Conservation (phyloP, 441 rosid species). For the Lepidium campestre region DNA sequence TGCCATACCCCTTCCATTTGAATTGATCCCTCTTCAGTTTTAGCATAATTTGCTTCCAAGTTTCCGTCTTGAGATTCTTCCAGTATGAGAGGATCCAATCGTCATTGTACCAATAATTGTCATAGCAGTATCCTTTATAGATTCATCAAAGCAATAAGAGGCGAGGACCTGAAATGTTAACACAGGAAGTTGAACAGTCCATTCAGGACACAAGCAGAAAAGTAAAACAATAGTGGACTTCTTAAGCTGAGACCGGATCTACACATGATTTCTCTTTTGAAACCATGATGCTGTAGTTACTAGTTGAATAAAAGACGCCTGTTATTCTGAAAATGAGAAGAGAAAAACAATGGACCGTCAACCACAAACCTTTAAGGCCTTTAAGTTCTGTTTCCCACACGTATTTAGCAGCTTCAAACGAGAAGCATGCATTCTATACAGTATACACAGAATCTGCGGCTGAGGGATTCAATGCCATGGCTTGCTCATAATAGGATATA, state of each 20-base stretch:
- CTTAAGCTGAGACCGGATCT: slow-evolving; percentile 1
- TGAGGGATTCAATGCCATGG: slow-evolving; percentile 75
- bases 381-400: slow-evolving; percentile 63
- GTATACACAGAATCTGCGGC: slow-evolving; percentile 96
- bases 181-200: slow-evolving; percentile 9
- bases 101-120: slow-evolving; percentile 42
- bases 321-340: slow-evolving; percentile 10
- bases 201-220: slow-evolving; percentile 6
- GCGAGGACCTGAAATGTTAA: slow-evolving; percentile 55
- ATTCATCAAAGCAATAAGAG: slow-evolving; percentile 53
- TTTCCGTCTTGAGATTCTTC: slow-evolving; percentile 41
- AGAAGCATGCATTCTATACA: slow-evolving; percentile 98
- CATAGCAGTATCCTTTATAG: slow-evolving; percentile 57
- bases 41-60: slow-evolving; percentile 36
- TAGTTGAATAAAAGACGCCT: not conserved
- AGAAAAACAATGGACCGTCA: not conserved
- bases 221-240: not conserved
- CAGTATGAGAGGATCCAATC: slow-evolving; percentile 37
- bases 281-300: slow-evolving; percentile 13
- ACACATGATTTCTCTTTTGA: not conserved
- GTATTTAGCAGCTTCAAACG: slow-evolving; percentile 81
- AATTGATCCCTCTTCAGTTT: slow-evolving; percentile 38
- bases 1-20: slow-evolving; percentile 71
- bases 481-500: slow-evolving; percentile 73
- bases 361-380: slow-evolving; percentile 68